These are phyloP conservation scores for Rhodomyrtus psidioides DNA, from an alignment of 441 rosid species.

Conservation along the genomic window DNA sequence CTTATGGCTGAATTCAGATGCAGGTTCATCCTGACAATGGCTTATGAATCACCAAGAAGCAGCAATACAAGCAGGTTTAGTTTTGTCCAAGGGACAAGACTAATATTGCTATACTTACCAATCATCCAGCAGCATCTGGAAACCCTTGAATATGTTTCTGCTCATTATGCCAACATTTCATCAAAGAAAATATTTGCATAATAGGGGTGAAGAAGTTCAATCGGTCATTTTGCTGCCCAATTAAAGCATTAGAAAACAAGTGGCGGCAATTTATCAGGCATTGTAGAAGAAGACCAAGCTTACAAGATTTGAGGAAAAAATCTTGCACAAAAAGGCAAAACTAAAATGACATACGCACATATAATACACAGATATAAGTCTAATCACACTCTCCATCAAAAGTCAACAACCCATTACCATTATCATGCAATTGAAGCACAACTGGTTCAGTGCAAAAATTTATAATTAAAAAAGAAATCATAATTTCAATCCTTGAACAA, in stretches of 20 bases:
- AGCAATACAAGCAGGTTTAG: neutral
- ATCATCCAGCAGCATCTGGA: neutral
- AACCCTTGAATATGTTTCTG: neutral
- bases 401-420: neutral
- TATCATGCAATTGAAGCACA: neutral
- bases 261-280: neutral
- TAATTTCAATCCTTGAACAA: neutral
- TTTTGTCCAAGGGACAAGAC: neutral
- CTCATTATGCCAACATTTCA: neutral
- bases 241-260: neutral
- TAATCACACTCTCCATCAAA: neutral
- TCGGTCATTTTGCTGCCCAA: neutral
- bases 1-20: neutral
- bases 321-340: neutral
- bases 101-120: neutral
- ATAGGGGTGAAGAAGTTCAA: neutral
- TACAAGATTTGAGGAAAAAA: neutral
- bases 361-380: neutral
- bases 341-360: neutral
- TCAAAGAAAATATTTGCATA: neutral
- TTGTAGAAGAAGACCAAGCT: neutral
- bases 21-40: neutral
- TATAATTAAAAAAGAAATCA: neutral
- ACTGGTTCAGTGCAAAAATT: neutral
- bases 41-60: neutral